Evolutionary conservation across 2,329 filamentous ascomycete genomes (phyloP), one percentile per base, ranked within the genome.

Genomic region (Epichloe bromicola): DNA sequence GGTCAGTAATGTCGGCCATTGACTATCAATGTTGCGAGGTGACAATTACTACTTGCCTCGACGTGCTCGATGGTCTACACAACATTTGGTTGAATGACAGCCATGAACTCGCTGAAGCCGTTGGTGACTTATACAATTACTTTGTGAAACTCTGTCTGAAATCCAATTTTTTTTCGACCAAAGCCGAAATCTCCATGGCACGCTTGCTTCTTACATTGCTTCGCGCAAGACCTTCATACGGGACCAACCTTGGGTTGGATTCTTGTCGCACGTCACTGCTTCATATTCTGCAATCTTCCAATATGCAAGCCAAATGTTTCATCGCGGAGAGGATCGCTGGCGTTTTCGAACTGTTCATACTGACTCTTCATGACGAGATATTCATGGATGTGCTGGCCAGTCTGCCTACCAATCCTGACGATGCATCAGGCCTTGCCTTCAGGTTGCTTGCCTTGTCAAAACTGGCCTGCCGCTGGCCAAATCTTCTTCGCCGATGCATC

Each of bases 401-500:
- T 57, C 73, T 98, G n/a, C 88, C 91, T 0, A 75, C 74, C 3
- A 82, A 94, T 56, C 71, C 78, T 4, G 78, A 82, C 34, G 83
- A 82, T 65, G 68, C 75, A 12, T 90, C 96, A 65, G 91, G 89
- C 0, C 91, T 97, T 57, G 87, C 88, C 0, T 78, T 95, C 56
- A 83, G 93, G 5, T 70, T 97, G 3, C 79, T 86, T 55, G 79
- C 88, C 8, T 70, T 97, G 11, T 80, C 85, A 1, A 81, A 82
- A 51, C 70, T 98, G 52, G 93, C 86, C 23, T 86, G 88, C 33
- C 71, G 74, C 48, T 97, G 91, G 87, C 83, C 88, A 53, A 95
- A 90, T 0, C 74, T 97, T 19, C 74, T 96, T 42, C 83, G 90
- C 48, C 82, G 86, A 56, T 89, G 88, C 57, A 86, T 95, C 17